A percentile compares a stretch with the other conserved stretches of the same genome.
Evolutionary conservation across 2,329 filamentous ascomycete species (phyloP).

Genomic region (Penicillium sp.): DNA sequence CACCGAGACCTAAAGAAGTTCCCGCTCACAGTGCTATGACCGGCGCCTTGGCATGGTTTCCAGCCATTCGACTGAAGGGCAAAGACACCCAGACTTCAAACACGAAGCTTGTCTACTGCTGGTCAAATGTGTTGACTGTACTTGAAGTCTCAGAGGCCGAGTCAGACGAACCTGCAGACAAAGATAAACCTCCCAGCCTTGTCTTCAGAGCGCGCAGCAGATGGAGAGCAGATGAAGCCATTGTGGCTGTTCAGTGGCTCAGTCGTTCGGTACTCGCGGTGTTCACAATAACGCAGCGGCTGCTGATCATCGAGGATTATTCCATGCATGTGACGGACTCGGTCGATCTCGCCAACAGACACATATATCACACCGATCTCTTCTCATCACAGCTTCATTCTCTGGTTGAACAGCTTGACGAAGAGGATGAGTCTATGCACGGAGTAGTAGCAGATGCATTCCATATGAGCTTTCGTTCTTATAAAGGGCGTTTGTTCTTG

Average conservation of each 20-base stretch:
- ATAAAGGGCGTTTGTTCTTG: conserved; percentile 89
- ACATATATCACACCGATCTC: conserved; percentile 86
- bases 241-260: conserved; percentile 95
- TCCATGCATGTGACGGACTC: conserved; percentile 89
- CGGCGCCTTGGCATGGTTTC: conserved; percentile 95
- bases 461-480: conserved; percentile 94
- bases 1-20: conserved; percentile 84
- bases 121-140: conserved; percentile 96
- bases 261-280: conserved; percentile 89
- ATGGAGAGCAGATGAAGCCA: conserved; percentile 92
- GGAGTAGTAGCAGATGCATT: conserved; percentile 96
- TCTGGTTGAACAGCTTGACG: conserved; percentile 83
- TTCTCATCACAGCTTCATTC: conserved; percentile 84
- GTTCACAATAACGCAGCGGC: conserved; percentile 87
- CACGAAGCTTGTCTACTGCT: conserved; percentile 91
- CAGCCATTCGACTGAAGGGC: conserved; percentile 85
- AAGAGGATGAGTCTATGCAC: conserved; percentile 85
- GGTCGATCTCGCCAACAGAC: conserved; percentile 85
- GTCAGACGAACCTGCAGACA: conserved; percentile 57
- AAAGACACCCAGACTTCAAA: conserved; percentile 65
- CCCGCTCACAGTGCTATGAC: conserved; percentile 87
- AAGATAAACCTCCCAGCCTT: conserved; percentile 73
- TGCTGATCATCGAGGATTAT: conserved; percentile 88
- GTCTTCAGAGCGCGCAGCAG: conserved; percentile 78
- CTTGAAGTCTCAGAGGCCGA: conserved; percentile 78